A percentile compares a stretch with the other conserved stretches of the same genome.
Conservation (phyloP, 2,329 filamentous ascomycete genomes). For the Hypoxylon sp. region DNA sequence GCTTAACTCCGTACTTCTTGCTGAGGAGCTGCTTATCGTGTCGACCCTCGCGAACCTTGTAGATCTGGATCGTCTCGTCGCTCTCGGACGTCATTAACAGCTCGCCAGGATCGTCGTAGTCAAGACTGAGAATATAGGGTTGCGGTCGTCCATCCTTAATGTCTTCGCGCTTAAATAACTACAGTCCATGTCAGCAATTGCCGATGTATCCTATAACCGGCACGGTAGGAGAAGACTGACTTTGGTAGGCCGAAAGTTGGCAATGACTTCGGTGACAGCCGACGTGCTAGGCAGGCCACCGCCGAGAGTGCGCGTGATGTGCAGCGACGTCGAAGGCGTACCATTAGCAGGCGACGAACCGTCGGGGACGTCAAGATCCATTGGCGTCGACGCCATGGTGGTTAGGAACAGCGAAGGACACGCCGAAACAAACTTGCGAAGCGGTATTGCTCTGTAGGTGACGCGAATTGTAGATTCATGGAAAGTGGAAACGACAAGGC, state of each 20-base stretch:
- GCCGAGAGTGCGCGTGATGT: constrained; percentile 65
- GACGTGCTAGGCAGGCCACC: constrained; percentile 65
- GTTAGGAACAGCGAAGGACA: neutral
- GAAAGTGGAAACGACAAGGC: constrained; percentile 16
- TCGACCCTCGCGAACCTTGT: constrained; percentile 91
- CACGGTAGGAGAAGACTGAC: constrained; percentile 60
- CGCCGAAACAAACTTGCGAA: neutral
- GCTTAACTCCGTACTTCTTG: constrained; percentile 96
- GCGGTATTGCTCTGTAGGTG: neutral
- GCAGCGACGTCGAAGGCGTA: constrained; percentile 59
- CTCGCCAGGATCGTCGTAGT: constrained; percentile 96
- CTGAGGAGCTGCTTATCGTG: constrained; percentile 90
- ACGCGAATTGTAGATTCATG: neutral
- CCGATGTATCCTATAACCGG: constrained; percentile 3
- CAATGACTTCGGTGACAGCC: constrained; percentile 83
- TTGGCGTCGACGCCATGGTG: constrained; percentile 68
- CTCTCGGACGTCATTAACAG: constrained; percentile 91
- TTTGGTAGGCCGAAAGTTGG: constrained; percentile 83
- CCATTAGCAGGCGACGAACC: constrained; percentile 59
- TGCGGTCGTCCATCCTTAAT: constrained; percentile 66
- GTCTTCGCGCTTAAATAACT: constrained; percentile 74
- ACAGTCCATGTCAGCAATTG: constrained; percentile 30
- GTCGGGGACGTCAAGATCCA: constrained; percentile 69
- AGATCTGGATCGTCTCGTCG: constrained; percentile 96
- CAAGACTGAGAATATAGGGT: constrained; percentile 85